Evolutionary conservation across 2,329 filamentous ascomycete genomes (phyloP).

Genomic region (Sporothrix pseudoabietina): DNA sequence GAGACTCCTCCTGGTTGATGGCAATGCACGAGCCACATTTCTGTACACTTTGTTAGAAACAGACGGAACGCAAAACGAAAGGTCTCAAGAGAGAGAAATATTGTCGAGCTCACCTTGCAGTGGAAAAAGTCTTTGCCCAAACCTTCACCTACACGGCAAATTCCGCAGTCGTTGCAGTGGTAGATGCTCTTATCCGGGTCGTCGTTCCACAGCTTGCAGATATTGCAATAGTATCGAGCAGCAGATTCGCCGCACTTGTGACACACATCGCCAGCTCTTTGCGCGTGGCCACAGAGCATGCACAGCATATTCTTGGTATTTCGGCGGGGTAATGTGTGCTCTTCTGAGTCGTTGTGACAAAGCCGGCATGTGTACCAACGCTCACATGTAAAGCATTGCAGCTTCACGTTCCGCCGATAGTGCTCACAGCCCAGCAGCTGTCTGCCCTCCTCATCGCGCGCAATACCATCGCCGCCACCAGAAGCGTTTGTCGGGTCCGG

Average conservation of each 20-base stretch:
- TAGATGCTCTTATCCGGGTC: conserved; percentile 90
- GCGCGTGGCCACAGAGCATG: conserved; percentile 88
- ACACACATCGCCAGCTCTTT: conserved; percentile 78
- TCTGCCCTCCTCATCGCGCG: conserved; percentile 39
- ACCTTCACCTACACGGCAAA: conserved; percentile 87
- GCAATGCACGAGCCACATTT: conserved; percentile 93
- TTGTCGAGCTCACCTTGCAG: conserved; percentile 62
- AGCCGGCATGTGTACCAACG: conserved; percentile 95
- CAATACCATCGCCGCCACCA: conserved; percentile 44
- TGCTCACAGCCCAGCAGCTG: conserved; percentile 77
- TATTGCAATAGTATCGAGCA: conserved; percentile 88
- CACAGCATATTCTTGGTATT: conserved; percentile 95
- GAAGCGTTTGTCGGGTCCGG: conserved; percentile 42
- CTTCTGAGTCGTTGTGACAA: conserved; percentile 83
- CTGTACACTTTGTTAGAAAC: conserved; percentile 45
- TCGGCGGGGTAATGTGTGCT: conserved; percentile 75
- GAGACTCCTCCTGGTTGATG: conserved; percentile 78
- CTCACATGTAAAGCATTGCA: conserved; percentile 87
- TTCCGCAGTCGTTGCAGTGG: conserved; percentile 93
- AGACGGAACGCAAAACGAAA: not conserved
- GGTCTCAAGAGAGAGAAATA: not conserved
- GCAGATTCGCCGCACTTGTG: conserved; percentile 72
- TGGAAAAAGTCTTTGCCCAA: conserved; percentile 97
- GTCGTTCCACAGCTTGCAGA: conserved; percentile 97
- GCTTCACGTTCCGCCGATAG: conserved; percentile 93